Conservation (phyloP, 768 basidiomycete genomes). For the Omphalotus guepiniiformis region DNA sequence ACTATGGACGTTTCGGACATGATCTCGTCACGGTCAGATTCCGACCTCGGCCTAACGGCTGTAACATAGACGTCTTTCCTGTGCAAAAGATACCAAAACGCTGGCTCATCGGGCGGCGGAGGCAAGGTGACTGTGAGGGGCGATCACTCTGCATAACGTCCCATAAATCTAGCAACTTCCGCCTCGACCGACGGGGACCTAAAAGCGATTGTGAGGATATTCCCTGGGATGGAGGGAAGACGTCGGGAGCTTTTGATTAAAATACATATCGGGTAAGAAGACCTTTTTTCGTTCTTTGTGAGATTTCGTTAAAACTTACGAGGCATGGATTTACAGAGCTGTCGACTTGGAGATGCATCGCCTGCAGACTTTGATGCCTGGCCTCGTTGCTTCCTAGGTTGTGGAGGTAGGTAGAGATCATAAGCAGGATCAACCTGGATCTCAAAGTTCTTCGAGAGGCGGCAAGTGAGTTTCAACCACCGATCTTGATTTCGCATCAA, state of each 20-base stretch:
- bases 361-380: neutral
- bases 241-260: constrained; percentile 30
- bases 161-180: constrained; percentile 10
- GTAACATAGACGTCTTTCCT: too few species aligned
- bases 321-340: constrained; percentile 1
- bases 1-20: too few species aligned
- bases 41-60: too few species aligned
- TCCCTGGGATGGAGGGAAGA: constrained; percentile 17
- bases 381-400: neutral
- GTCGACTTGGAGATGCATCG: neutral
- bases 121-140: constrained; percentile 13
- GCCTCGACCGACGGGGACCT: neutral
- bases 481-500: neutral
- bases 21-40: too few species aligned
- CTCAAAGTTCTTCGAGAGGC: constrained; percentile 6
- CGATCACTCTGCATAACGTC: constrained; percentile 12
- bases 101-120: constrained; percentile 21
- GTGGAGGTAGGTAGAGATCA: constrained; percentile 2
- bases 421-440: neutral
- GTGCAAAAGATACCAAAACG: constrained; percentile 40
- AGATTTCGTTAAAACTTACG: neutral
- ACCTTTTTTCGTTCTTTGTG: too few species aligned
- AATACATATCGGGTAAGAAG: neutral
- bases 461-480: constrained; percentile 1
- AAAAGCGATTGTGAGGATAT: neutral